Evolutionary conservation across 2,329 filamentous ascomycete genomes (phyloP), one percentile per base, ranked within the genome.

Genomic region (Orbilia blumenaviensis): DNA sequence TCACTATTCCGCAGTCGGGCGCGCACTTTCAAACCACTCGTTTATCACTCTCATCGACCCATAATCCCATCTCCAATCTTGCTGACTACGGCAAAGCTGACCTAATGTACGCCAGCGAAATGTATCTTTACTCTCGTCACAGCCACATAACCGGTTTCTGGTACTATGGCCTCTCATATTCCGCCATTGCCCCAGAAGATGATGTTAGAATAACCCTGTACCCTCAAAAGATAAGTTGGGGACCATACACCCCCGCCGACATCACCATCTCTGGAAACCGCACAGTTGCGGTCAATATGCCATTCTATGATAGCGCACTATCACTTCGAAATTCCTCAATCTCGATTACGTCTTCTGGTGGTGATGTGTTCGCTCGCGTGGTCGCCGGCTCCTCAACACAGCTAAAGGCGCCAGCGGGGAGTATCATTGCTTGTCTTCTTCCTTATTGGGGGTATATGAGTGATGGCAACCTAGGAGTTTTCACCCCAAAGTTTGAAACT

Each of bases 131-230:
- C 8, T 27, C 58, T 18, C 25, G 23, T 8, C 10, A 23, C 18
- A 56, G 36, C 7, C 38, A 29, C 21, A 64, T 72, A 16, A 41
- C 23, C 18, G 67, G 67, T 2, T 21, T 10, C 18, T 72, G 67
- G 67, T 21, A 9, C 1, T 29, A 58, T 14, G 14, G 27, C 2
- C 18, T 38, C 5, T 32, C 46, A 8, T 21, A 38, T 25, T 23
- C 46, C 36, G 52, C 62, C 18, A 10, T 18, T 14, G 58, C 67
- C 2, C 5, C 21, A 2, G 32, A n/a, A 9, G 10, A 21, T n/a
- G 1, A 1, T 9, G 48, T 41, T 10, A 21, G 48, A 23, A 44
- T 72, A 6, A 14, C 21, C 34, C 18, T 72, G 9, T 36, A 38
- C 14, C 58, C 67, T 8, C 32, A 38, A 38, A 16, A 2, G 2